phyloP scores from a whole-genome alignment of 1,139 yeast genomes.

The Tardiomyces depauwii region DNA sequence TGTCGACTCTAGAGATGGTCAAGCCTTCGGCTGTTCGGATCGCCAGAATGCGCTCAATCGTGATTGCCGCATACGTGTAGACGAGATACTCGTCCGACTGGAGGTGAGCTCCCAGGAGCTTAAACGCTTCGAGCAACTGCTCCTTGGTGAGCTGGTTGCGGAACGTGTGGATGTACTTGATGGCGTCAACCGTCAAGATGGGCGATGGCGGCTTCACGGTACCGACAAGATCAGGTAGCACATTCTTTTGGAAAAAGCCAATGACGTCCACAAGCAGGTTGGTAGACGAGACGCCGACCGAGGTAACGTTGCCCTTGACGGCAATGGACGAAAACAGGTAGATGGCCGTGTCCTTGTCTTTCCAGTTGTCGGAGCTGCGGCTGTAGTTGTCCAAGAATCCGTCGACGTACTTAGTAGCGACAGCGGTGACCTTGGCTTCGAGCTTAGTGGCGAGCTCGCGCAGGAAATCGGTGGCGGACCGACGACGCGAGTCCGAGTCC shows the following conservation, averaged over 20 bases:
- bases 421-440: conserved; percentile 60
- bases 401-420: conserved; percentile 67
- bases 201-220: conserved; percentile 32
- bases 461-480: conserved; percentile 83
- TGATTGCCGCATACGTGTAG: conserved; percentile 86
- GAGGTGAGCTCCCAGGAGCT: conserved; percentile 59
- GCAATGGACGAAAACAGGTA: conserved; percentile 85
- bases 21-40: conserved; percentile 41
- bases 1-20: conserved; percentile 43
- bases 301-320: conserved; percentile 76
- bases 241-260: conserved; percentile 66
- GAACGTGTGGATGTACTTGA: conserved; percentile 79
- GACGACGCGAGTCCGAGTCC: conserved; percentile 83
- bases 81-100: conserved; percentile 65
- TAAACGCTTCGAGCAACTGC: conserved; percentile 69
- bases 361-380: conserved; percentile 47
- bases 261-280: conserved; percentile 80
- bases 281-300: conserved; percentile 72
- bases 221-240: conserved; percentile 67
- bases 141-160: conserved; percentile 86
- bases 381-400: conserved; percentile 47
- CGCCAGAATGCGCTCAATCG: conserved; percentile 78
- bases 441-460: conserved; percentile 77
- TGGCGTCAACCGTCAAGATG: conserved; percentile 82
- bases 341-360: conserved; percentile 75